phyloP scores from a whole-genome alignment of 2,329 filamentous ascomycete genomes.

The Myrmaecium sp. region DNA sequence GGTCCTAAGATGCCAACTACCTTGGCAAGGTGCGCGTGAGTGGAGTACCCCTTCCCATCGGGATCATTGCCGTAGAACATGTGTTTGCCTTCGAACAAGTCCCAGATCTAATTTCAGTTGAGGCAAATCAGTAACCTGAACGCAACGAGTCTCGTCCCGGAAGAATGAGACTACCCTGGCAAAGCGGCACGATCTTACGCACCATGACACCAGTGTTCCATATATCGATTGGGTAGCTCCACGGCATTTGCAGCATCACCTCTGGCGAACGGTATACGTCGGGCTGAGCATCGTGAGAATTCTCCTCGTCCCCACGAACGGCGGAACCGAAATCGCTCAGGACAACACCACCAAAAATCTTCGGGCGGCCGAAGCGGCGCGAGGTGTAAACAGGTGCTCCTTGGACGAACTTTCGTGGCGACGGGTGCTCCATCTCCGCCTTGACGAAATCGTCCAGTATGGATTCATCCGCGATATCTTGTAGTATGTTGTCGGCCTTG shows the following conservation, averaged over 20 bases:
- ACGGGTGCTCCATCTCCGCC: constrained; percentile 19
- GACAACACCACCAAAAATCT: constrained; percentile 15
- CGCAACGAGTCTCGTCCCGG: background rate
- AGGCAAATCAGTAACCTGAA: constrained; percentile 1
- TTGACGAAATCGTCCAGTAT: constrained; percentile 19
- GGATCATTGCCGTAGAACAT: constrained; percentile 13
- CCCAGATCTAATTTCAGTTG: constrained; percentile 16
- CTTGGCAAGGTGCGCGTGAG: constrained; percentile 13
- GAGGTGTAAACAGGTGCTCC: constrained; percentile 19
- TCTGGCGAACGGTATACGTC: constrained; percentile 21
- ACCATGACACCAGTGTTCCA: constrained; percentile 23
- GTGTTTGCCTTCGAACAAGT: constrained; percentile 18
- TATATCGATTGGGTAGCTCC: constrained; percentile 21
- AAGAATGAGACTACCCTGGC: constrained; percentile 1
- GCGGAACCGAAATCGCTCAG: constrained; percentile 21
- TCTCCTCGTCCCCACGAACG: constrained; percentile 12
- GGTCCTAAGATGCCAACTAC: constrained; percentile 10
- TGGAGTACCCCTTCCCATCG: constrained; percentile 10
- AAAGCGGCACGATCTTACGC: constrained; percentile 7
- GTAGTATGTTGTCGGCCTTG: constrained; percentile 26
- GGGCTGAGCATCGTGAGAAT: constrained; percentile 17
- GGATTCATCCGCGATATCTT: constrained; percentile 18
- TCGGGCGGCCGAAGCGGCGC: constrained; percentile 16
- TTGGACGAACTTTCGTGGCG: constrained; percentile 19
- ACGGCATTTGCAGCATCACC: constrained; percentile 18